These are phyloP conservation scores for Plantago major DNA, from an alignment of 257 asterid genomes.

Conservation along the genomic window DNA sequence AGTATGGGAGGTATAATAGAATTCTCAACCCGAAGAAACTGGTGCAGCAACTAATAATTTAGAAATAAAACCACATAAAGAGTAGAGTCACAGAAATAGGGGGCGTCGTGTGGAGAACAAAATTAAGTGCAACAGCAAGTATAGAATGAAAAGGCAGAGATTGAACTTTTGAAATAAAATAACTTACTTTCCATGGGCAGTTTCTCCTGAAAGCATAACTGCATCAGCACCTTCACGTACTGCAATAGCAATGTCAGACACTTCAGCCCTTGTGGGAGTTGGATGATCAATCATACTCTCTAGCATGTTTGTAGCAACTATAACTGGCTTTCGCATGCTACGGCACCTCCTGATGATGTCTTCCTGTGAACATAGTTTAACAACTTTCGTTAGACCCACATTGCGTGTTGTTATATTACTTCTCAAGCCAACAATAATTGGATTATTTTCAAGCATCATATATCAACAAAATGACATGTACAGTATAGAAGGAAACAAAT, in stretches of 20 bases:
- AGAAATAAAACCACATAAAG: not conserved
- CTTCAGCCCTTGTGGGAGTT: constrained; percentile 99
- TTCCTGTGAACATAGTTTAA: constrained; percentile 44
- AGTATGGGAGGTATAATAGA: too few relatives aligned
- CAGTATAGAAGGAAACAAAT: too few relatives aligned
- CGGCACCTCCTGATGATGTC: constrained; percentile 90
- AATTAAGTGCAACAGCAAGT: not conserved
- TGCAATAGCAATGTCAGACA: constrained; percentile 95
- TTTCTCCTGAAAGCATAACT: constrained; percentile 97
- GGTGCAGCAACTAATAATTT: not conserved
- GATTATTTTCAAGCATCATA: too few relatives aligned
- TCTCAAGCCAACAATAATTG: not conserved
- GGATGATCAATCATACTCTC: constrained; percentile 98
- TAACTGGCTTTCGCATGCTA: constrained; percentile 84
- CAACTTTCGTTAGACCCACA: not conserved
- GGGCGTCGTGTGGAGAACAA: not conserved
- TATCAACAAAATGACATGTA: too few relatives aligned
- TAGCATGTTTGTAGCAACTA: constrained; percentile 96
- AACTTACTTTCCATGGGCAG: constrained; percentile 96
- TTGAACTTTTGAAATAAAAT: constrained; percentile 8
- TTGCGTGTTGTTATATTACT: not conserved
- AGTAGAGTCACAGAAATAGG: not conserved
- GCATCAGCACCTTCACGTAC: constrained; percentile 98
- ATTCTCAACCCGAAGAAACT: too few relatives aligned
- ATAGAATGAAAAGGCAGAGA: constrained; percentile 4